These are phyloP conservation scores for Schwanniomyces vanrijiae DNA, from an alignment of 805 yeast genomes.

Conservation along the genomic window DNA sequence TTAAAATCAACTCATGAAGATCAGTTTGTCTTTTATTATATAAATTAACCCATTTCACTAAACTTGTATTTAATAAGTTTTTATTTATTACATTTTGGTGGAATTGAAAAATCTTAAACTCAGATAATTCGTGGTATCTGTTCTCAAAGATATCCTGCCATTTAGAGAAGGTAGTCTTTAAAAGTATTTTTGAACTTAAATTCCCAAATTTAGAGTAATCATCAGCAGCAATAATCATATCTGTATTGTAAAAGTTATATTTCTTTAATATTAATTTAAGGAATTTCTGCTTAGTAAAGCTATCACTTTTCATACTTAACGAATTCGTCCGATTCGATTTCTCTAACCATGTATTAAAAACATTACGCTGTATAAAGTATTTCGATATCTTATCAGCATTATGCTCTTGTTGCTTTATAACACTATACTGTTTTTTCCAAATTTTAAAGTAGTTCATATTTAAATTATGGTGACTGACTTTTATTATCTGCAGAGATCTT, in stretches of 20 bases:
- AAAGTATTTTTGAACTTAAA: slow-evolving; percentile 4
- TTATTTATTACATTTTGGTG: slow-evolving; percentile 12
- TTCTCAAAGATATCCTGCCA: slow-evolving; percentile 25
- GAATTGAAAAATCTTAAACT: slow-evolving; percentile 17
- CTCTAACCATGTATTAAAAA: slow-evolving; percentile 6
- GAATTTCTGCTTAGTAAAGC: slow-evolving; percentile 19
- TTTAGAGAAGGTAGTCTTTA: slow-evolving; percentile 5
- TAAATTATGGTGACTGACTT: background rate
- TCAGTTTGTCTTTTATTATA: slow-evolving; percentile 14
- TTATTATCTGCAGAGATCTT: background rate
- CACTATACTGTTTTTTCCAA: slow-evolving; percentile 1
- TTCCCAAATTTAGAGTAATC: slow-evolving; percentile 1
- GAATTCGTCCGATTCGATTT: slow-evolving; percentile 3
- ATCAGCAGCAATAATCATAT: slow-evolving; percentile 2
- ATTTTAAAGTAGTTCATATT: background rate
- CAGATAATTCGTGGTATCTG: slow-evolving; percentile 19
- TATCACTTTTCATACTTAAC: slow-evolving; percentile 14
- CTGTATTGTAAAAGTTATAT: slow-evolving; percentile 4
- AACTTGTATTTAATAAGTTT: slow-evolving; percentile 6
- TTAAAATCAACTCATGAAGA: slow-evolving; percentile 7
- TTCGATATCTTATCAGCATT: slow-evolving; percentile 4
- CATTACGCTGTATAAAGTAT: background rate
- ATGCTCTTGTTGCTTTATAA: background rate
- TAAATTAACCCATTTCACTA: slow-evolving; percentile 21
- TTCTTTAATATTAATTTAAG: slow-evolving; percentile 10